Evolutionary conservation across 495 filamentous ascomycete species (phyloP).

Genomic region (Hypomontagnella submonticulosa): DNA sequence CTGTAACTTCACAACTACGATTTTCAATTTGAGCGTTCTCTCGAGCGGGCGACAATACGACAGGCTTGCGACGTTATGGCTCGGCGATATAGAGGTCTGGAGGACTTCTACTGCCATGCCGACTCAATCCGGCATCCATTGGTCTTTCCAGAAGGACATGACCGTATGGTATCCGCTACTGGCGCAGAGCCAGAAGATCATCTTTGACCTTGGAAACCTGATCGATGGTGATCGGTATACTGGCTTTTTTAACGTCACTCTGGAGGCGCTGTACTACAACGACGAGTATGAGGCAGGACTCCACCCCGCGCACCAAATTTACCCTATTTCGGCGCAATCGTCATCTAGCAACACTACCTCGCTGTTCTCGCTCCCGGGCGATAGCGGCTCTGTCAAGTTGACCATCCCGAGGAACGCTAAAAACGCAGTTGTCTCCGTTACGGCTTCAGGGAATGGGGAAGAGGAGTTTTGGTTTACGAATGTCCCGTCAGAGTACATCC

Average conservation of each 20-base stretch:
- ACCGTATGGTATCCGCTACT: constrained; percentile 76
- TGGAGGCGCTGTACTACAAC: constrained; percentile 81
- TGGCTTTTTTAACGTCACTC: constrained; percentile 80
- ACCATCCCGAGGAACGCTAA: constrained; percentile 68
- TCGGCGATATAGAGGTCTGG: constrained; percentile 84
- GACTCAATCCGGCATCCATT: constrained; percentile 72
- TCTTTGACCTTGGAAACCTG: constrained; percentile 86
- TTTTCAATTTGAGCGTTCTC: constrained; percentile 83
- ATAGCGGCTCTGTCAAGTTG: constrained; percentile 70
- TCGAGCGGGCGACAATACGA: constrained; percentile 83
- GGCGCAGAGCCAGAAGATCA: constrained; percentile 73
- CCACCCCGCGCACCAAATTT: constrained; percentile 70
- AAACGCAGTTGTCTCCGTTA: constrained; percentile 79
- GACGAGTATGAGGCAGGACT: constrained; percentile 46
- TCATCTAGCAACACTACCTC: constrained; percentile 67
- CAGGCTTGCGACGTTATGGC: constrained; percentile 79
- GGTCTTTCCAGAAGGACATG: constrained; percentile 88
- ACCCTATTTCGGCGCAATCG: constrained; percentile 77
- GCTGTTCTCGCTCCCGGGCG: constrained; percentile 73
- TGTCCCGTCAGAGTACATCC: constrained; percentile 70
- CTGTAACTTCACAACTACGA: constrained; percentile 80
- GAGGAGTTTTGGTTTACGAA: constrained; percentile 96
- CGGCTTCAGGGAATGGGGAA: constrained; percentile 77
- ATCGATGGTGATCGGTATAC: constrained; percentile 78
- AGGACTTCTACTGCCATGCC: constrained; percentile 91